These are phyloP conservation scores for Torulaspora indica DNA, from an alignment of 805 yeast species.

Conservation along the genomic window DNA sequence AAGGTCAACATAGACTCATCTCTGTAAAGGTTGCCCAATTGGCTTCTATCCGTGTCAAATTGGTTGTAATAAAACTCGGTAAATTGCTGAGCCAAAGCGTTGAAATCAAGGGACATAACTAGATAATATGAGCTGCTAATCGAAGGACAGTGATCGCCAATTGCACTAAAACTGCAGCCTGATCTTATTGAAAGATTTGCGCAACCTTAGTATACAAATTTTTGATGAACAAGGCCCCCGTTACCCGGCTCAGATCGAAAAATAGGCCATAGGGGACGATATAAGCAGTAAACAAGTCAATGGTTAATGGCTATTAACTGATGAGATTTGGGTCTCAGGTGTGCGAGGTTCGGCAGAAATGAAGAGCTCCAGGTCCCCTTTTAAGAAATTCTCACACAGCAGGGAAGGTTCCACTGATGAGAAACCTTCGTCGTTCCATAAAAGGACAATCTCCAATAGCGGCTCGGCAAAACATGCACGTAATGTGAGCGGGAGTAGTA, in stretches of 20 bases:
- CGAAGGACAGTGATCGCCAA: neutral
- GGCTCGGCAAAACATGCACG: constrained; percentile 12
- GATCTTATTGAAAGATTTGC: neutral
- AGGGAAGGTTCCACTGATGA: constrained; percentile 35
- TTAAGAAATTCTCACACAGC: constrained; percentile 34
- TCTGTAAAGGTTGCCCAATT: constrained; percentile 89
- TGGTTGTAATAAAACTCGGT: constrained; percentile 93
- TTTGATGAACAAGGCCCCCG: neutral
- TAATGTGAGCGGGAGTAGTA: constrained; percentile 18
- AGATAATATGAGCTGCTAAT: neutral
- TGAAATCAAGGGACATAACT: constrained; percentile 43
- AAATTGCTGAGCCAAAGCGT: constrained; percentile 64
- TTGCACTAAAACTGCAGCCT: neutral
- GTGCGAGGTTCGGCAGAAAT: constrained; percentile 8
- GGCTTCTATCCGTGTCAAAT: constrained; percentile 88
- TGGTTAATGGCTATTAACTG: neutral
- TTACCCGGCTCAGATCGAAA: constrained; percentile 3
- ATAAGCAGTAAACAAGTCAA: neutral
- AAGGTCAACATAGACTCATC: constrained; percentile 97
- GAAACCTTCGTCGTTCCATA: constrained; percentile 15
- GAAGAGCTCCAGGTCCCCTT: constrained; percentile 38
- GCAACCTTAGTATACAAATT: neutral
- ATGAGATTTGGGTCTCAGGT: neutral
- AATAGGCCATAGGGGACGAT: constrained; percentile 4
- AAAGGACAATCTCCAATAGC: constrained; percentile 22